Base-by-base conservation (phyloP, 768 basidiomycete genomes). In the Leccinum disarticulatum region DNA sequence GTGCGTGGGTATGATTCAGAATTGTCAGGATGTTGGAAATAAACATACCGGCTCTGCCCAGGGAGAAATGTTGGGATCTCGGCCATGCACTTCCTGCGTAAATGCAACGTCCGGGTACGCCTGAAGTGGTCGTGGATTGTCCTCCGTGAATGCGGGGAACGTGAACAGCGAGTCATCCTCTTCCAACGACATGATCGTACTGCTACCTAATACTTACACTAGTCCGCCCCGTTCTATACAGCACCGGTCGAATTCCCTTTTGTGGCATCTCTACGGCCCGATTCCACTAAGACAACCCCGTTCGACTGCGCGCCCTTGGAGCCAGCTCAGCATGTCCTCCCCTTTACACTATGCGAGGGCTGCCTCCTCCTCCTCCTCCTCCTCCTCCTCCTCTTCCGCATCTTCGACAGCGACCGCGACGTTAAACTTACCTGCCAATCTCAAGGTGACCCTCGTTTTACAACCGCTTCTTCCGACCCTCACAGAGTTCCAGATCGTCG, bases 401-500 rank as follows among this genome's bases (percentile, higher is more conserved):
- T 61, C 80, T 7, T 74, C 76, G 3, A 67, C 64, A 25, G 25
- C 25, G 27, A 27, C 27, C 54, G 72, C 78, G 0, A 58, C 83
- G n/a, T 67, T 73, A 22, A 41, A 65, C 31, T 73, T 66, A 68
- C 75, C 58, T 55, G 75, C 62, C 1, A 86, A 82, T 64, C 82
- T 86, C 72, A 86, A 86, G 76, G 84, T 84, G 5, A 17, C 31
- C 65, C 60, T 28, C 43, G 49, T 46, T 19, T 33, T 36, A 22
- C 9, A 51, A 5, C 27, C 58, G 8, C 50, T 60, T 22, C 17
- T 6, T 15, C 9, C 1, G 10, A 22, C 22, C 38, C 19, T n/a
- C n/a, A 46, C 43, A 46, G 4, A 2, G n/a, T 46, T 27, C 36
- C 69, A 90, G 88, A 66, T 91, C 69, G 85, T 91, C 64, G 91